Percentiles rank a stretch among this genome's conserved stretches.
Conservation (phyloP, 2,329 filamentous ascomycete genomes). For the Gliomastix tumulicola region DNA sequence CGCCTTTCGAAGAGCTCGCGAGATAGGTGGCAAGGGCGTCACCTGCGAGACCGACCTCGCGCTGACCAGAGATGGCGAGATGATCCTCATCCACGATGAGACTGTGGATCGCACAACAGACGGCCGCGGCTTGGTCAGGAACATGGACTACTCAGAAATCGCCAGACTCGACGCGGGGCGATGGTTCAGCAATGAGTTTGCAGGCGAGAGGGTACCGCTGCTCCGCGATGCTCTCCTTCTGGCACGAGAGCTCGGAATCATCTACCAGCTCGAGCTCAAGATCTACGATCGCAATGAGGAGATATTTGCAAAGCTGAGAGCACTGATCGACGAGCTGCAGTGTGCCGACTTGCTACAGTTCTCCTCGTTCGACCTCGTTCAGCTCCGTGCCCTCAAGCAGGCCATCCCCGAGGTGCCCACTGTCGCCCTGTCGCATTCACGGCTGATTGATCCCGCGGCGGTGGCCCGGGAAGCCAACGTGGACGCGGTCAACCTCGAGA, state of each 20-base stretch:
- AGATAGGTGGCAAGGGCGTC: conserved; percentile 3
- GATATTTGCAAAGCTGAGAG: conserved; percentile 4
- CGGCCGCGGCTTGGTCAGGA: conserved; percentile 5
- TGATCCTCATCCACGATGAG: conserved; percentile 6
- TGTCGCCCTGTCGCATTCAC: conserved; percentile 4
- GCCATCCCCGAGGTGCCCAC: conserved; percentile 5
- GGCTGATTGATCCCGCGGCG: conserved; percentile 4
- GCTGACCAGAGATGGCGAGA: conserved; percentile 5
- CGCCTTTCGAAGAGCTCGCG: conserved; percentile 4
- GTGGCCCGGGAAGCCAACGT: conserved; percentile 3
- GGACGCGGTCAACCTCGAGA: conserved; percentile 5
- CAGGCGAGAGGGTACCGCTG: conserved; percentile 4
- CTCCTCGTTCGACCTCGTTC: conserved; percentile 6
- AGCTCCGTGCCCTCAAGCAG: conserved; percentile 5
- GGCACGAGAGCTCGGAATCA: conserved; percentile 4
- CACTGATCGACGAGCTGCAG: conserved; percentile 5
- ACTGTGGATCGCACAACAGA: conserved; percentile 6
- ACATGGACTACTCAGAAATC: conserved; percentile 6
- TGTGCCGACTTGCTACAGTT: conserved; percentile 6
- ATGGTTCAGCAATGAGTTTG: conserved; percentile 5
- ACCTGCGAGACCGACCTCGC: conserved; percentile 7
- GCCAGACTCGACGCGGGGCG: conserved; percentile 3
- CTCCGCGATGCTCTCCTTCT: conserved; percentile 4
- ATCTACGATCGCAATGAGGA: conserved; percentile 5
- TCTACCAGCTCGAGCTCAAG: conserved; percentile 7